Percentiles rank a stretch among this genome's conserved stretches.
phyloP scores from a whole-genome alignment of 2,329 filamentous ascomycete species.

The Coleophoma cylindrospora region DNA sequence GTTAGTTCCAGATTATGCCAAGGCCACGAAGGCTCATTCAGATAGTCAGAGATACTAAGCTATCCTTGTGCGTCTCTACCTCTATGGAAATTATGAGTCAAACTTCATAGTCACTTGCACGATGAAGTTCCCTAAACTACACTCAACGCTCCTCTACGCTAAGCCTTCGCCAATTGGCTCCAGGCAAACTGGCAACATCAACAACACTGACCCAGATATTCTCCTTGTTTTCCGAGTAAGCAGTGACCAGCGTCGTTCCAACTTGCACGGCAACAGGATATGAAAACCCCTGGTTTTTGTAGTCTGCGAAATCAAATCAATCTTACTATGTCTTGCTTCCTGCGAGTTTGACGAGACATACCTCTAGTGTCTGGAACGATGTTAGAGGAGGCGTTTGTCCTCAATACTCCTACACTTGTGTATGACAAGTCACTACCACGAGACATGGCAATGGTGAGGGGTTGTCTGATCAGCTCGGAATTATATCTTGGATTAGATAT shows the following conservation, averaged over 20 bases:
- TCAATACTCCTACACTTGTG: slow-evolving; percentile 11
- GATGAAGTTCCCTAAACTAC: too few relatives aligned
- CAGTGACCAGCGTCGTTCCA: slow-evolving; percentile 13
- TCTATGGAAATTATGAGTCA: too few relatives aligned
- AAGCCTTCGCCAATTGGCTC: neutral
- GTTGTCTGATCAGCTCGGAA: neutral
- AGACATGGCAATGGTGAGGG: neutral
- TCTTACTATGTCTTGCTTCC: neutral
- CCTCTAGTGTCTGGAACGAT: slow-evolving; percentile 19
- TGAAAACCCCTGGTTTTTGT: slow-evolving; percentile 18
- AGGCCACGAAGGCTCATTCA: too few relatives aligned
- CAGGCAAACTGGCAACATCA: slow-evolving; percentile 9
- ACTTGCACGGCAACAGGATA: slow-evolving; percentile 19
- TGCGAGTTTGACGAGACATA: neutral
- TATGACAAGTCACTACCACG: neutral
- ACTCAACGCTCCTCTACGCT: too few relatives aligned
- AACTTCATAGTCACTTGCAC: too few relatives aligned
- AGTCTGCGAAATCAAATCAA: slow-evolving; percentile 2
- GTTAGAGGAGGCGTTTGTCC: slow-evolving; percentile 13
- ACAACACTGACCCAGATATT: slow-evolving; percentile 23
- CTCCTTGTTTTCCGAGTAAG: slow-evolving; percentile 23
- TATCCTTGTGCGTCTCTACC: too few relatives aligned
- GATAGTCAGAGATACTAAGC: too few relatives aligned
- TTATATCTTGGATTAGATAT: neutral
- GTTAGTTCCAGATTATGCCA: too few relatives aligned